phyloP scores from a whole-genome alignment of 768 basidiomycete genomes.

The Mycena haematopus region DNA sequence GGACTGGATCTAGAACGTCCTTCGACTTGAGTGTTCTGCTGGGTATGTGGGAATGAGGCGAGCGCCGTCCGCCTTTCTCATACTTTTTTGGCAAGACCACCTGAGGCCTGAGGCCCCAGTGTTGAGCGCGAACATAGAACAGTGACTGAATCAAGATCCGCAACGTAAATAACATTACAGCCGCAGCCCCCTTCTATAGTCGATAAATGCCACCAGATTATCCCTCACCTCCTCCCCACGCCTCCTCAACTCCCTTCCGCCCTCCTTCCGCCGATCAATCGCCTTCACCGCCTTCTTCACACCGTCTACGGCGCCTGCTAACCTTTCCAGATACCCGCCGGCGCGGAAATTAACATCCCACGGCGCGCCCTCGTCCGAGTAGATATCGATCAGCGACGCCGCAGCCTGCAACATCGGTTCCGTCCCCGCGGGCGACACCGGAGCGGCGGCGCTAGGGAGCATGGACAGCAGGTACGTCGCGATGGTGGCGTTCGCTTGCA shows the following conservation, averaged over 20 bases:
- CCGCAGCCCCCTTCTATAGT: constrained; percentile 68
- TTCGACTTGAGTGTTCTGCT: too few relatives aligned
- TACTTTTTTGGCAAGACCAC: too few relatives aligned
- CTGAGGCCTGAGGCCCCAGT: too few relatives aligned
- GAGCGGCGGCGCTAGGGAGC: constrained; percentile 50
- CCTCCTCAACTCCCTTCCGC: constrained; percentile 66
- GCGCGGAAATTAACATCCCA: constrained; percentile 85
- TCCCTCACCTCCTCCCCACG: constrained; percentile 80
- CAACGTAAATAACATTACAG: constrained; percentile 35
- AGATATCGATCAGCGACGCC: constrained; percentile 91
- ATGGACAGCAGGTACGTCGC: constrained; percentile 70
- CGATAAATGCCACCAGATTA: constrained; percentile 77
- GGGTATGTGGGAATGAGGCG: too few relatives aligned
- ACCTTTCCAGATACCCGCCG: constrained; percentile 58
- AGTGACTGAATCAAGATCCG: too few relatives aligned
- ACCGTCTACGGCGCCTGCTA: constrained; percentile 65
- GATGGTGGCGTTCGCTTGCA: constrained; percentile 77
- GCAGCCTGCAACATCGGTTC: constrained; percentile 80
- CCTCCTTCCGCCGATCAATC: constrained; percentile 72
- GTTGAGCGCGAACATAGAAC: too few relatives aligned
- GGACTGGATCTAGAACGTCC: too few relatives aligned
- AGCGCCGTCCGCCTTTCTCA: too few relatives aligned
- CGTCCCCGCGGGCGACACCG: constrained; percentile 51
- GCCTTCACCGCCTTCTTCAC: constrained; percentile 66
- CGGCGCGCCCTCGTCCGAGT: constrained; percentile 82